phyloP scores from a whole-genome alignment of 106 monocot genomes.

The Phalaenopsis aphrodite region DNA sequence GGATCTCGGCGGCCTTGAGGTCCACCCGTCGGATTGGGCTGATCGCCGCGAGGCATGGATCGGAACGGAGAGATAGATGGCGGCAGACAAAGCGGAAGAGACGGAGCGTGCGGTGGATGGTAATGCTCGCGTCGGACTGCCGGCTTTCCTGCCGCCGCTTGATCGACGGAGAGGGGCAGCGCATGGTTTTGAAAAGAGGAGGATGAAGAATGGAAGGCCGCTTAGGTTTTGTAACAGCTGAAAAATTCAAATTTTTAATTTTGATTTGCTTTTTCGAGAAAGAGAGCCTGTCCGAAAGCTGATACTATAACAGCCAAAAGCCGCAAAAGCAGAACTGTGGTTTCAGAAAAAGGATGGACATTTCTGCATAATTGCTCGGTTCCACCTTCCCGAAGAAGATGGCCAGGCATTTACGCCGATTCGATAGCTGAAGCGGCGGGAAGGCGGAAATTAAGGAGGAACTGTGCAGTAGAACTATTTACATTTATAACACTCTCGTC shows the following conservation, averaged over 20 bases:
- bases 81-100: slow-evolving; percentile 1
- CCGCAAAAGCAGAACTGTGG: no score
- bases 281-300: not conserved
- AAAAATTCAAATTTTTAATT: not conserved
- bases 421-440: no score
- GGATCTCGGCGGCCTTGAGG: not conserved
- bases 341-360: no score
- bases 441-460: no score
- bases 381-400: no score
- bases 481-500: no score
- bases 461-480: no score
- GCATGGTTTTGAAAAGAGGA: not conserved
- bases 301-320: no score
- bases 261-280: not conserved
- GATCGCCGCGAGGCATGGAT: slow-evolving; percentile 1
- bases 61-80: not conserved
- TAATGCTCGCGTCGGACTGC: not conserved
- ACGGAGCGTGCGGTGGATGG: not conserved
- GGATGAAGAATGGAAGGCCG: not conserved
- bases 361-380: no score
- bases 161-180: not conserved
- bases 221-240: not conserved
- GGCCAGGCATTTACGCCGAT: no score
- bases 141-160: not conserved
- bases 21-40: not conserved